Conservation (phyloP, 2,329 filamentous ascomycete species). For the Penicillium digitatum region DNA sequence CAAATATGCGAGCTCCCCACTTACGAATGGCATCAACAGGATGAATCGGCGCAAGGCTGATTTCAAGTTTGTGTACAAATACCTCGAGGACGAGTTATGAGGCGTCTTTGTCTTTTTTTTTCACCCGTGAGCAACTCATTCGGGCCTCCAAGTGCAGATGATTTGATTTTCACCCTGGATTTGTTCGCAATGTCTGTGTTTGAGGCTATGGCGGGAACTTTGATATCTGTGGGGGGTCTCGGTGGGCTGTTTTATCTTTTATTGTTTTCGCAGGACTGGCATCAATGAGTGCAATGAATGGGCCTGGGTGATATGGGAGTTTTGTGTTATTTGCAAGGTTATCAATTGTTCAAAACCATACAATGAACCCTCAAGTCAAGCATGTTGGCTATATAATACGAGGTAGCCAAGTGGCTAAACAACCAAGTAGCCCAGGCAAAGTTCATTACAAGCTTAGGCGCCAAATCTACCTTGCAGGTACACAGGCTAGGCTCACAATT, state of each 20-base stretch:
- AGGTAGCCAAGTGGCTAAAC: neutral
- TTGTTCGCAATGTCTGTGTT: neutral
- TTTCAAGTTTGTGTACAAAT: conserved; percentile 98
- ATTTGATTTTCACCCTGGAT: conserved; percentile 6
- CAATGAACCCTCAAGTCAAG: conserved; percentile 3
- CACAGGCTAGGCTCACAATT: neutral
- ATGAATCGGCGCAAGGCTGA: conserved; percentile 98
- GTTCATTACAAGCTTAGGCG: neutral
- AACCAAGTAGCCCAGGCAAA: neutral
- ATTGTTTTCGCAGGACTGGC: conserved; percentile 15
- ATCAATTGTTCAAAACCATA: neutral
- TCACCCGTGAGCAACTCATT: conserved; percentile 9
- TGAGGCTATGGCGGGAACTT: conserved; percentile 8
- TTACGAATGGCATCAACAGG: conserved; percentile 51
- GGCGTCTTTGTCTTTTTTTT: neutral
- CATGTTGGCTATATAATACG: neutral
- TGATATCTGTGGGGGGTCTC: conserved; percentile 11
- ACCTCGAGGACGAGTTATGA: conserved; percentile 86
- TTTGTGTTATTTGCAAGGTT: conserved; percentile 20
- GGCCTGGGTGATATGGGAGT: conserved; percentile 30
- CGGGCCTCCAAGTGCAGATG: conserved; percentile 1
- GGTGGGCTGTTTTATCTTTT: conserved; percentile 12
- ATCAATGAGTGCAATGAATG: conserved; percentile 33
- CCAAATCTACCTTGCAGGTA: conserved; percentile 1
- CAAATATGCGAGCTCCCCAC: conserved; percentile 13